Evolutionary conservation across 2,329 filamentous ascomycete species (phyloP), one percentile per base, ranked within the genome.

Genomic region (Ophiostoma tasmaniense): DNA sequence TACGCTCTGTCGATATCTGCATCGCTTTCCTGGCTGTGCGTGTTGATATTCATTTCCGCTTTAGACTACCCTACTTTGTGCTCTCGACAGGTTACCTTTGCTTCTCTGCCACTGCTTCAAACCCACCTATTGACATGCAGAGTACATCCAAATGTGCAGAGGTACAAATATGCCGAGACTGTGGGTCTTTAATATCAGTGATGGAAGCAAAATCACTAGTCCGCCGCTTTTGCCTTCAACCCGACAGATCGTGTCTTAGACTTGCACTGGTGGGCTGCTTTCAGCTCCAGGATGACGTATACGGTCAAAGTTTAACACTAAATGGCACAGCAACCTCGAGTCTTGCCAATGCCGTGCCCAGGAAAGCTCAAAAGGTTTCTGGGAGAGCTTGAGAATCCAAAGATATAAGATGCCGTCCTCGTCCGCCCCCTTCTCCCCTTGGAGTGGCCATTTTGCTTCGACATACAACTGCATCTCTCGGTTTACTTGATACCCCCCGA

Each of bases 401-500:
- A 37, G 33, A 64, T 64, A 64, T 22, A 64, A 64, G 61, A 22
- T 22, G 20, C 6, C 30, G 61, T 64, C 61, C 59, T 64, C 61
- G 61, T 37, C 61, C 61, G n/a, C 20, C 25, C 5, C 13, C n/a
- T 3, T 33, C 30, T 37, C 30, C 8, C 10, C 30, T 13, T 22
- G 17, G 30, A n/a, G 3, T 20, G 28, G 17, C 8, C 17, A 11
- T 37, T 7, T 55, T n/a, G 1, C 50, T 55, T 8, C 37, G 35
- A 20, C 37, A 30, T 35, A n/a, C n/a, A n/a, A n/a, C 30, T 14
- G 30, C 30, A 37, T n/a, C 30, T 11, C 59, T 64, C 61, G 33
- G 61, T 64, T 64, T 64, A 22, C 61, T 64, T 22, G 33, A 64
- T 64, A 64, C 61, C 61, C 59, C 61, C 61, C 61, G 61, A 64